Base-by-base conservation (phyloP, 306 rosid genomes). In the Sesbania bispinosa region DNA sequence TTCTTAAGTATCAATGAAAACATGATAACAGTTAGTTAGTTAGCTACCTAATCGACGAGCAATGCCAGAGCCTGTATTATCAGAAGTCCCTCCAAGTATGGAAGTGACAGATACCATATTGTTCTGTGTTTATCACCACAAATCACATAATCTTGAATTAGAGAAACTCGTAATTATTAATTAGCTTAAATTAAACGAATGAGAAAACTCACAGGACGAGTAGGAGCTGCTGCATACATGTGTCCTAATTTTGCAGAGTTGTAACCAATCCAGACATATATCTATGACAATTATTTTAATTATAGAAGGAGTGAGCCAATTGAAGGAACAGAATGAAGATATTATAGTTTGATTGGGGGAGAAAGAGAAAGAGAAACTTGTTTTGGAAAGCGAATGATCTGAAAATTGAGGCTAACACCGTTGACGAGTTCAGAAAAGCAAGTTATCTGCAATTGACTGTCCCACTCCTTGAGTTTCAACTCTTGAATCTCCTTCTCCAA, bases 211-310 rank as follows among this genome's bases (percentile, higher is more conserved):
- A 88, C 98, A 15, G 97, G 95, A 5, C 90, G 78, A 42, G 89
- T 88, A 10, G 89, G 80, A 62, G 97, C 96, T 16, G 97, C 96
- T 41, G 93, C 99, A 76, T 91, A 91, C 75, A 94, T 18, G 65
- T 76, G 84, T 16, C 97, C 99, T 36, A 94, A 75, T 77, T 91
- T 91, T 6, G 87, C 81, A 69, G 93, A 80, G 85, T 78, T 89
- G 89, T 84, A 86, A 80, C 96, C 95, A 74, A 91, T 80, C 98
- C 97, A 94, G 16, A 74, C 95, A 81, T 81, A 84, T 84, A 93
- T 85, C 97, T 93, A 81, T 30, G 18, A 19, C 52, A 48, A 77
- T 10, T 61, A 80, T n/a, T n/a, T n/a, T n/a, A n/a, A n/a, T n/a
- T n/a, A n/a, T n/a, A n/a, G n/a, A n/a, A n/a, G n/a, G 42, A 48